Conservation (phyloP, 2,329 filamentous ascomycete species). For the Penicillium decumbens region DNA sequence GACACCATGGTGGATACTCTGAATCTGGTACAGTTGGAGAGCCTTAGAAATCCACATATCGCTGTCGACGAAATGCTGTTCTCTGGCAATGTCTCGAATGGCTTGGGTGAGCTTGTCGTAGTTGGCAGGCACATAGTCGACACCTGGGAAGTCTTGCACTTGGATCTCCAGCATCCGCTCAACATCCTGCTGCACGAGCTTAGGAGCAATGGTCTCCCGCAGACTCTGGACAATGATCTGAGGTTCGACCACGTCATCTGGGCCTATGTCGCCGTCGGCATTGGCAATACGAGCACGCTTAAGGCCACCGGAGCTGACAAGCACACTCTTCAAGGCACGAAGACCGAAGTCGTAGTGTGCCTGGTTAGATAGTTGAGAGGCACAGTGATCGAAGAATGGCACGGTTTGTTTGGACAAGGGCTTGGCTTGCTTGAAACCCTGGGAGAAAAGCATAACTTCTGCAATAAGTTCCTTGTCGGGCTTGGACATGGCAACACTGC, state of each 20-base stretch:
- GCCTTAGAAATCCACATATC: constrained; percentile 98
- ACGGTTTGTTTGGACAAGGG: constrained; percentile 90
- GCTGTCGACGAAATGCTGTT: constrained; percentile 82
- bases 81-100: constrained; percentile 74
- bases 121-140: constrained; percentile 87
- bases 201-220: constrained; percentile 95
- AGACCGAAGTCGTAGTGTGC: constrained; percentile 99
- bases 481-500: constrained; percentile 99
- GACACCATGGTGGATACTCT: constrained; percentile 95
- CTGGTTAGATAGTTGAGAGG: constrained; percentile 79
- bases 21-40: constrained; percentile 95
- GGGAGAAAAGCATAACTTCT: constrained; percentile 99
- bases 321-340: constrained; percentile 94
- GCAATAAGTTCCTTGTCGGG: constrained; percentile 99
- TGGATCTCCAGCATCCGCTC: constrained; percentile 84
- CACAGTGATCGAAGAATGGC: constrained; percentile 94
- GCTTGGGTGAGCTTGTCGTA: constrained; percentile 73
- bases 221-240: constrained; percentile 99
- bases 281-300: constrained; percentile 74
- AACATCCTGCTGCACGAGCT: constrained; percentile 88
- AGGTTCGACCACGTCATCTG: constrained; percentile 75
- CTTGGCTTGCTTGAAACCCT: constrained; percentile 97
- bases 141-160: constrained; percentile 78
- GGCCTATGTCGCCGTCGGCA: constrained; percentile 53
- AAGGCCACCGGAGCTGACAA: constrained; percentile 89